phyloP scores from a whole-genome alignment of 768 basidiomycete species.

The Vishniacozyma victoriae region DNA sequence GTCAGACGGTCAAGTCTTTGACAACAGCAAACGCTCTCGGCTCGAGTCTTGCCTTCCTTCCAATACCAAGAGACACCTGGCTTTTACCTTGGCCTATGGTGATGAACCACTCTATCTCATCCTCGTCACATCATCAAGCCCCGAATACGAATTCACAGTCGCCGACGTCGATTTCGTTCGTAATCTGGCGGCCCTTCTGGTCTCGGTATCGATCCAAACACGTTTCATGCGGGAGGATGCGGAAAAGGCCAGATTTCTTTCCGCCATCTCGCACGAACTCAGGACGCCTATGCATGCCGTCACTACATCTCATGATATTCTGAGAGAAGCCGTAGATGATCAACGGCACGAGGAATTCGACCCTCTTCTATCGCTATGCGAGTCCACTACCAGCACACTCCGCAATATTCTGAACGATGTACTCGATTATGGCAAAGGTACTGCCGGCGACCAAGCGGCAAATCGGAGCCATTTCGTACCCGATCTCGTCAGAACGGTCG shows the following conservation, averaged over 20 bases:
- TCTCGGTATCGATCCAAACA: constrained; percentile 15
- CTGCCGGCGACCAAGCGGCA: neutral
- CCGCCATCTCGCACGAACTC: constrained; percentile 36
- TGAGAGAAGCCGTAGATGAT: constrained; percentile 10
- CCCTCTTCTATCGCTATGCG: constrained; percentile 7
- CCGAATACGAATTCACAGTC: constrained; percentile 3
- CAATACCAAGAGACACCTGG: constrained; percentile 9
- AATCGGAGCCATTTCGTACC: too few relatives aligned
- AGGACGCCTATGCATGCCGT: constrained; percentile 38
- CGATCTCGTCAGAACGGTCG: too few relatives aligned
- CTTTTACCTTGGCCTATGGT: constrained; percentile 16
- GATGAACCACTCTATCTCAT: constrained; percentile 25
- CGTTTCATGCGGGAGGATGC: constrained; percentile 24
- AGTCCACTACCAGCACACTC: constrained; percentile 19
- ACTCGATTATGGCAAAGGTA: constrained; percentile 20
- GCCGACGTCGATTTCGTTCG: constrained; percentile 16
- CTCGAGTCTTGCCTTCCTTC: constrained; percentile 16
- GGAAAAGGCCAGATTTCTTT: constrained; percentile 33
- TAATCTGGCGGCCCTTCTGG: constrained; percentile 22
- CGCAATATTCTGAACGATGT: constrained; percentile 32
- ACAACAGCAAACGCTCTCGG: constrained; percentile 10
- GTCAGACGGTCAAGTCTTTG: too few relatives aligned
- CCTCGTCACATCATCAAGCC: constrained; percentile 7
- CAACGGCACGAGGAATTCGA: constrained; percentile 9
- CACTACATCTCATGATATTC: constrained; percentile 22